Percentiles rank a stretch among this genome's conserved stretches.
Conservation (phyloP, 805 yeast species). For the Isabelozyma pseudorhagii region DNA sequence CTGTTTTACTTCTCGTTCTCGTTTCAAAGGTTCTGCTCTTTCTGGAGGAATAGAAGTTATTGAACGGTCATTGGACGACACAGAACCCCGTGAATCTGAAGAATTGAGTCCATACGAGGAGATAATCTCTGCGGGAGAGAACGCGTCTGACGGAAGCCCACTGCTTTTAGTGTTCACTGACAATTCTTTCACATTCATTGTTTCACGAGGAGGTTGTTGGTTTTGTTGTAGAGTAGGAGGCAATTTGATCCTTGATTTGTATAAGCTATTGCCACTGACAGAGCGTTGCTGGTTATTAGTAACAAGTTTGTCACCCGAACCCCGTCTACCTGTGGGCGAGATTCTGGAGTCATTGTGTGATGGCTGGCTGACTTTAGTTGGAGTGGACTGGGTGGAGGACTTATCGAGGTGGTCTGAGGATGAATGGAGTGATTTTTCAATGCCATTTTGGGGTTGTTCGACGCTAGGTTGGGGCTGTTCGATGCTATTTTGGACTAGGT, state of each 20-base stretch:
- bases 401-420: background rate
- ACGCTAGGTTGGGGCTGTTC: too few relatives aligned
- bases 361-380: background rate
- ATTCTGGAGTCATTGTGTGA: background rate
- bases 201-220: background rate
- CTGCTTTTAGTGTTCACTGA: background rate
- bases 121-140: background rate
- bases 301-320: background rate
- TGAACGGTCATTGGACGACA: too few relatives aligned
- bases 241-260: slow-evolving; percentile 30
- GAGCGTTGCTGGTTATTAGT: slow-evolving; percentile 9
- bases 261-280: slow-evolving; percentile 21
- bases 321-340: background rate
- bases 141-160: background rate
- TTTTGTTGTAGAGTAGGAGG: slow-evolving; percentile 20
- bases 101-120: background rate
- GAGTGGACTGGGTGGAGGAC: background rate
- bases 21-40: too few relatives aligned
- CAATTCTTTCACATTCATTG: background rate
- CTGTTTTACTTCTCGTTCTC: background rate
- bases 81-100: background rate
- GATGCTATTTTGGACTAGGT: too few relatives aligned
- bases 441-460: too few relatives aligned
- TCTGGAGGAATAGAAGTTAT: too few relatives aligned
- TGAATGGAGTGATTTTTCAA: too few relatives aligned